phyloP scores from a whole-genome alignment of 768 basidiomycete genomes.

The Lentinula boryana region DNA sequence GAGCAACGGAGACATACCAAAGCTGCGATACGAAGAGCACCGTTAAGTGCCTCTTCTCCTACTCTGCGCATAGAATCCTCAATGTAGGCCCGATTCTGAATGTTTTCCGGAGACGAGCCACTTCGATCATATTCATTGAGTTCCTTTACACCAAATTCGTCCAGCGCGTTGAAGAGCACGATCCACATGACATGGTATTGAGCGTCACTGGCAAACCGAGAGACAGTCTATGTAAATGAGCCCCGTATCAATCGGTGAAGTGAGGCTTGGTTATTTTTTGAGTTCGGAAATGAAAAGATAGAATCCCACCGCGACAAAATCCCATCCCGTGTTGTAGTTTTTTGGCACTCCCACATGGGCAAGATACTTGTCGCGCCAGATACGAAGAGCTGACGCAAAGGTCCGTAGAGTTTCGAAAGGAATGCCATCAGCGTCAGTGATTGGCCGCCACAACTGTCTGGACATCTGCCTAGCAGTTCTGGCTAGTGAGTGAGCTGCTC shows the following conservation, averaged over 20 bases:
- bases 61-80: constrained; percentile 65
- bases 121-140: constrained; percentile 42
- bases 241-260: constrained; percentile 1
- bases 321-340: constrained; percentile 82
- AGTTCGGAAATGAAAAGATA: not conserved
- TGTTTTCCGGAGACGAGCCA: constrained; percentile 22
- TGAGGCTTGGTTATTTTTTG: not conserved
- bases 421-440: constrained; percentile 72
- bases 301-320: constrained; percentile 60
- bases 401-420: constrained; percentile 55
- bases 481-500: constrained; percentile 78
- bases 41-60: constrained; percentile 77
- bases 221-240: constrained; percentile 31
- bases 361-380: constrained; percentile 77
- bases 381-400: constrained; percentile 50
- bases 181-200: constrained; percentile 94
- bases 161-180: constrained; percentile 71
- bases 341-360: constrained; percentile 79
- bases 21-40: constrained; percentile 85
- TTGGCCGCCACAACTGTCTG: constrained; percentile 73
- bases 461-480: constrained; percentile 80
- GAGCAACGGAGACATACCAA: constrained; percentile 40
- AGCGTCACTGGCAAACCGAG: constrained; percentile 74
- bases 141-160: constrained; percentile 81
- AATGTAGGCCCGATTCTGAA: constrained; percentile 42